A percentile compares a stretch with the other conserved stretches of the same genome.
Conservation (phyloP, 78 protist genomes). For the Planoprotostelium fungivorum region DNA sequence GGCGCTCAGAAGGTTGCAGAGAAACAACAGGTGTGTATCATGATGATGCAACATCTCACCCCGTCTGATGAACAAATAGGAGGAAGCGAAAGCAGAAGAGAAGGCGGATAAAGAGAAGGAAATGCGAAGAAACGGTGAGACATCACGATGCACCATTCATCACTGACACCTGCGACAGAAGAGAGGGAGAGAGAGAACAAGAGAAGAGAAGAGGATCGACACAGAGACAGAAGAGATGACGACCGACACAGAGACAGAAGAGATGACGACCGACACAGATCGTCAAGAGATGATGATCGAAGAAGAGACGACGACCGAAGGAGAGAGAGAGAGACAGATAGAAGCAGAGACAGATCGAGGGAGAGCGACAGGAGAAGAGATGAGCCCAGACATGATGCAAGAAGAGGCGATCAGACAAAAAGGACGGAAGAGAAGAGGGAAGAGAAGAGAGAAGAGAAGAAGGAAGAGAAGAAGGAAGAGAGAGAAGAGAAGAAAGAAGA, state of each 20-base stretch:
- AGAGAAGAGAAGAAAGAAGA: neutral
- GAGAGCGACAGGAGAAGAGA: neutral
- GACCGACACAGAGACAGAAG: neutral
- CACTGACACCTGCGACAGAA: neutral
- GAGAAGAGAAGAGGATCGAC: neutral
- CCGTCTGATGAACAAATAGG: too few relatives aligned
- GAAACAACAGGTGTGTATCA: neutral
- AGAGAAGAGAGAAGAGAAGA: neutral
- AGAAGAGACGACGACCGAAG: neutral
- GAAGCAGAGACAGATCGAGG: neutral
- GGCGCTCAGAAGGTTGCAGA: neutral
- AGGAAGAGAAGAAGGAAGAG: neutral
- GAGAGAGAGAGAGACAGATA: neutral
- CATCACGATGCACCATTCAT: too few relatives aligned
- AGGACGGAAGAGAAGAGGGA: neutral
- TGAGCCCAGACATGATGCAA: neutral
- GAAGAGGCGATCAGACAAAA: neutral
- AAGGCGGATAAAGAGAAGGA: neutral
- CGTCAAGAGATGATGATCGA: neutral
- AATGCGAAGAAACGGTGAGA: too few relatives aligned
- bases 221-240: neutral
- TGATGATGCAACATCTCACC: too few relatives aligned
- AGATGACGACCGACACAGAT: neutral
- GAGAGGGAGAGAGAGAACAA: neutral
- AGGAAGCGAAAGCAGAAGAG: neutral